Conservation (phyloP, 805 yeast species). For the Jamesozyma hellenica region DNA sequence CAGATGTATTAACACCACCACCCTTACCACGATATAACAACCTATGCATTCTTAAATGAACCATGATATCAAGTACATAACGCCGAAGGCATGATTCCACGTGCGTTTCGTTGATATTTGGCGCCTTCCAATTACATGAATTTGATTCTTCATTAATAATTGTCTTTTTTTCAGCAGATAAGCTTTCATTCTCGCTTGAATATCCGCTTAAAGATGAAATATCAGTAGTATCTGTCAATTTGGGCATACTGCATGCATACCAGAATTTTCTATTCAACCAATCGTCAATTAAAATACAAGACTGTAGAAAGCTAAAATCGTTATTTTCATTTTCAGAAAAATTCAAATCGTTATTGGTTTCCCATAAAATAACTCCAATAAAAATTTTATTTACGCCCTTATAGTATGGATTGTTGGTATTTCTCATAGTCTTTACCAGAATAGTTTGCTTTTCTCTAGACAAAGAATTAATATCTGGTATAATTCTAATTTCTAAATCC, state of each 20-base stretch:
- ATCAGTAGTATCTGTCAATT: not conserved
- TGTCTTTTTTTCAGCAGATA: not conserved
- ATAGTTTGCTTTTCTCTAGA: conserved; percentile 7
- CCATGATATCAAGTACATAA: conserved; percentile 49
- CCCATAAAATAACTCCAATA: conserved; percentile 10
- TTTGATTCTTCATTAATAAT: not conserved
- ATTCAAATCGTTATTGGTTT: not conserved
- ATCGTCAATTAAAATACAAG: conserved; percentile 10
- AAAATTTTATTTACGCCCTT: conserved; percentile 1
- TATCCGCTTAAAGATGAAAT: conserved; percentile 3
- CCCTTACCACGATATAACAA: conserved; percentile 33
- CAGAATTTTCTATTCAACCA: conserved; percentile 36
- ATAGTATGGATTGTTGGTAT: not conserved
- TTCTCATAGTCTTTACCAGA: conserved; percentile 9
- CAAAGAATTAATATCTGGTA: conserved; percentile 14
- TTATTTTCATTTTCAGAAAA: not conserved
- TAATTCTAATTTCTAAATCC: conserved; percentile 5
- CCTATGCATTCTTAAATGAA: conserved; percentile 47
- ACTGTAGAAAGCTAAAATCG: conserved; percentile 2
- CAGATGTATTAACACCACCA: conserved; percentile 43
- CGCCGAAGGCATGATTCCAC: conserved; percentile 19
- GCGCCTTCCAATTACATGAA: not conserved
- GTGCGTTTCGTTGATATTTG: conserved; percentile 1
- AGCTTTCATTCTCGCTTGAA: conserved; percentile 3
- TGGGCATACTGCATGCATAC: conserved; percentile 19